A percentile compares a stretch with the other conserved stretches of the same genome.
phyloP scores from a whole-genome alignment of 139 green algal species.

The Tetraselmis chui region DNA sequence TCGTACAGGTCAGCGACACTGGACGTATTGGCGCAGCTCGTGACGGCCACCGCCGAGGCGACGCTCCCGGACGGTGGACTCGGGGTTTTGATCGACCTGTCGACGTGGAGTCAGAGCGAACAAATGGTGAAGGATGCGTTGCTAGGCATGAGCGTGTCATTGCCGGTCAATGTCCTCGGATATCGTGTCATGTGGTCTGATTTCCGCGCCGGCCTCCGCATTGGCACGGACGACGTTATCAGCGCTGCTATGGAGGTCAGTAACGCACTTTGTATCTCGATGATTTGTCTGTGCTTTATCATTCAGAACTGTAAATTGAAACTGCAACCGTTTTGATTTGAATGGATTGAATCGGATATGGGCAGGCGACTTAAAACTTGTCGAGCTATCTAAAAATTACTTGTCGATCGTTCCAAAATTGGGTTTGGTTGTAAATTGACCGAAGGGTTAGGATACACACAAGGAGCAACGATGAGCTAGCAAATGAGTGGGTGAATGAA shows the following conservation, averaged over 20 bases:
- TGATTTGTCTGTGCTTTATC: no score
- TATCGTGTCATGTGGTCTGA: background rate
- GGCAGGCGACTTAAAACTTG: no score
- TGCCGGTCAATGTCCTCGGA: background rate
- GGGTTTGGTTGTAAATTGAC: no score
- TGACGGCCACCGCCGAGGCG: background rate
- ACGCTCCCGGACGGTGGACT: background rate
- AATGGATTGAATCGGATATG: no score
- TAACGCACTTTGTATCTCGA: no score
- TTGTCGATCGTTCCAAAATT: no score
- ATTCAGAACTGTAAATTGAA: no score
- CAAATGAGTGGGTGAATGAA: no score
- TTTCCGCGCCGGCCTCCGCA: background rate
- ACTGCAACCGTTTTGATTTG: no score
- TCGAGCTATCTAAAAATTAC: no score
- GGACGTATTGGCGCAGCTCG: background rate
- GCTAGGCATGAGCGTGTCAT: background rate
- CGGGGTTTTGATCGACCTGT: background rate
- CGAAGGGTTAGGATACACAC: no score
- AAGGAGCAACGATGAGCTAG: no score
- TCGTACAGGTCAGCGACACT: background rate
- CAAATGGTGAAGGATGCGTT: background rate
- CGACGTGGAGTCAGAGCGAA: background rate
- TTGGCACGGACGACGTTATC: background rate
- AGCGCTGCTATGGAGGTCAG: background rate